These are phyloP conservation scores for Stevia rebaudiana DNA, from an alignment of 140 eudicot species.

Conservation along the genomic window DNA sequence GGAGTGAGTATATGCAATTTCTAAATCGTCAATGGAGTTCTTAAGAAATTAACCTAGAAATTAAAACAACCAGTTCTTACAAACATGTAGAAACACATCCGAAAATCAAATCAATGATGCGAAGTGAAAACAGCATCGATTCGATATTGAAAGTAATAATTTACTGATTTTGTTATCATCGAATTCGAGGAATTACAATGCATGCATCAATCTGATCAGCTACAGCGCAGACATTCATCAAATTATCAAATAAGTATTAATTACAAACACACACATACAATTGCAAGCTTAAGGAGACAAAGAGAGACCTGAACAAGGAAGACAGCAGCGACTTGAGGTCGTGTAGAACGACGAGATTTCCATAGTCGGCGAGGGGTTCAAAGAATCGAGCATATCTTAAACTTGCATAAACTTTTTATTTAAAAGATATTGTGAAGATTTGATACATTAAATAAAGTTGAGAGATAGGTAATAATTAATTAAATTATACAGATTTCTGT, in stretches of 20 bases:
- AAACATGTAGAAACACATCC: neutral
- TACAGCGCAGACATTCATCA: neutral
- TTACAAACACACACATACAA: neutral
- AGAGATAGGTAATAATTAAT: too few relatives aligned
- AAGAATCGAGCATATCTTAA: too few relatives aligned
- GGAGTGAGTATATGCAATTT: neutral
- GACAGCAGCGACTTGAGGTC: slow-evolving; percentile 24
- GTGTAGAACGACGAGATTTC: slow-evolving; percentile 42
- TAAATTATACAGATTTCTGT: too few relatives aligned
- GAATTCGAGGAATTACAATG: neutral
- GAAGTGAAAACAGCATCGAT: slow-evolving; percentile 9
- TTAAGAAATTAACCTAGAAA: neutral
- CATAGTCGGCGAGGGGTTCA: slow-evolving; percentile 31
- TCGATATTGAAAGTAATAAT: neutral
- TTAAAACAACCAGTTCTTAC: neutral
- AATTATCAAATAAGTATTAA: neutral
- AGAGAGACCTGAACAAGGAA: slow-evolving; percentile 30
- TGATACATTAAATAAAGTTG: too few relatives aligned
- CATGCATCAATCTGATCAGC: slow-evolving; percentile 11
- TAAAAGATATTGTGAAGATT: too few relatives aligned
- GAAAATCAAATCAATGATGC: slow-evolving; percentile 1
- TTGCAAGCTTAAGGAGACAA: neutral
- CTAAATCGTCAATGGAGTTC: neutral
- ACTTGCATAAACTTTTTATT: neutral
- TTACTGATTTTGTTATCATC: neutral